phyloP scores from a whole-genome alignment of 208 protist genomes.

The Vickermania ingenoplastis region DNA sequence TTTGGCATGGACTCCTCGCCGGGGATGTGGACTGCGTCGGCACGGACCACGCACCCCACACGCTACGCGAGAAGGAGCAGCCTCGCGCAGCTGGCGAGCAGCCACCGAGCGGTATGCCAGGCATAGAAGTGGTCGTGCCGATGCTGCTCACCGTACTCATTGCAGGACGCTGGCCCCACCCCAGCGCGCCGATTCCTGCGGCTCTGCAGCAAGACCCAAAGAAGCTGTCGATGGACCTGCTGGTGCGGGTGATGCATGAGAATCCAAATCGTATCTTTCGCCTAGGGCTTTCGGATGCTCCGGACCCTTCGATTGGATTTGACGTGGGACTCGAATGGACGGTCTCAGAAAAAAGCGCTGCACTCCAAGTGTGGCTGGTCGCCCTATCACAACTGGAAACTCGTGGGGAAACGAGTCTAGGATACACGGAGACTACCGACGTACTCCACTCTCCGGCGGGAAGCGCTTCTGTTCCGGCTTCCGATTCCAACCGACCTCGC shows the following conservation, averaged over 20 bases:
- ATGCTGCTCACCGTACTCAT: slow-evolving; percentile 80
- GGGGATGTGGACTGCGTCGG: slow-evolving; percentile 90
- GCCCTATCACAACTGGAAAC: slow-evolving; percentile 70
- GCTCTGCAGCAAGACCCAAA: slow-evolving; percentile 21
- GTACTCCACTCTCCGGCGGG: too few species aligned
- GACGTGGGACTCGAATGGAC: slow-evolving; percentile 36
- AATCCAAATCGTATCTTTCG: slow-evolving; percentile 74
- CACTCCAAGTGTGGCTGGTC: slow-evolving; percentile 81
- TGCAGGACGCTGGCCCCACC: slow-evolving; percentile 56
- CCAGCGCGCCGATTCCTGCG: slow-evolving; percentile 30
- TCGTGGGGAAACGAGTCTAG: slow-evolving; percentile 40
- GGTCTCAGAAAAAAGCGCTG: slow-evolving; percentile 47
- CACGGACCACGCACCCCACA: slow-evolving; percentile 94
- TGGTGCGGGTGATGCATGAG: slow-evolving; percentile 66
- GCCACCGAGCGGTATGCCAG: slow-evolving; percentile 89
- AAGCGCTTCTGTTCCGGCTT: too few species aligned
- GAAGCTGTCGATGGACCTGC: slow-evolving; percentile 26
- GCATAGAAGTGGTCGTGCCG: slow-evolving; percentile 86
- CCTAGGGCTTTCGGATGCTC: slow-evolving; percentile 18
- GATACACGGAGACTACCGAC: too few species aligned
- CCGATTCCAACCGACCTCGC: too few species aligned
- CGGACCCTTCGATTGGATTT: slow-evolving; percentile 19
- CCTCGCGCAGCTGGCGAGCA: slow-evolving; percentile 5
- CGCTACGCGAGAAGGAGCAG: slow-evolving; percentile 71
- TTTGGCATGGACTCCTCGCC: slow-evolving; percentile 84